Base-by-base conservation (phyloP, 1,139 yeast species). In the Sugiyamaella japonica region DNA sequence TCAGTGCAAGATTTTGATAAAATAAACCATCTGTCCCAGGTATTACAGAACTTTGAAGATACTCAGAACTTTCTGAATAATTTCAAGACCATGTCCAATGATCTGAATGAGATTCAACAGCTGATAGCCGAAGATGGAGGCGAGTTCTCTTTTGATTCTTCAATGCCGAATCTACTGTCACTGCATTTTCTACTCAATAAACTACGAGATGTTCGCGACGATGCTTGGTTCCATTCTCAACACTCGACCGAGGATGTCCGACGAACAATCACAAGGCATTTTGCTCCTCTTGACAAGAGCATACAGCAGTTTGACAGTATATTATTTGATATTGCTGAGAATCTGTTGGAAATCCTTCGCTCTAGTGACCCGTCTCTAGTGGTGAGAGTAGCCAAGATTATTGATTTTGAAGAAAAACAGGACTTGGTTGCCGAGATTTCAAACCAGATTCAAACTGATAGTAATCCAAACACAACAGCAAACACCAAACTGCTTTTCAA, bases 171-270 rank as follows among this genome's bases (percentile, higher is more conserved):
- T 60, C 69, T 93, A 38, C 73, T 89, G 51, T 69, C 76, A 34
- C 82, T 88, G 16, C 98, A 93, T 69, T 86, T 77, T 67, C 76
- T 80, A 57, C 75, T 91, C 58, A 85, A 85, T 42, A 81, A 80
- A 65, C 80, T 89, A 12, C 77, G 96, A 50, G 93, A 90, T 67
- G 83, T 91, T 61, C 82, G 79, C 59, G 98, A 93, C 61, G 88
- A 84, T 65, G 78, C 93, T 52, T 75, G 76, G 56, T 74, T 74
- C 48, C 79, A 85, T 63, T 78, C 85, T 2, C 67, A 68, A 17
- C 16, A 42, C 13, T 70, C 70, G 13, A 80, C 86, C 1, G 86
- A 83, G 45, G 97, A 91, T 68, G 82, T 85, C 17, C 80, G 83
- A 62, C 78, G 86, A 39, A 86, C 90, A 16, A 81, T 89, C 10